phyloP scores from a whole-genome alignment of 1,284 basidiomycete species.

The Flammula alnicola region DNA sequence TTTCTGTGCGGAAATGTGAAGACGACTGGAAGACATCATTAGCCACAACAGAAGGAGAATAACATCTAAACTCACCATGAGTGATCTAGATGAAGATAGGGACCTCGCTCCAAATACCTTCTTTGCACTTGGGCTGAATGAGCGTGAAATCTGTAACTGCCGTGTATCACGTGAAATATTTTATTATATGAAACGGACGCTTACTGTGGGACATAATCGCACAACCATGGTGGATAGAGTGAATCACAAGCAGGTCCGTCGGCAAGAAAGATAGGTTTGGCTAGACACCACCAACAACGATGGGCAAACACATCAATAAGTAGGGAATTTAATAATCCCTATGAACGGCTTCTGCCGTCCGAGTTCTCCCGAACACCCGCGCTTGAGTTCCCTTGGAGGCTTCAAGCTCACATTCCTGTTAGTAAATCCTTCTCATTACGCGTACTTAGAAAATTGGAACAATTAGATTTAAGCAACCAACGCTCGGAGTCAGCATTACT shows the following conservation, averaged over 20 bases:
- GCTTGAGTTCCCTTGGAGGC: not conserved
- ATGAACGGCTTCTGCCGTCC: constrained; percentile 36
- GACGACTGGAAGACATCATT: constrained; percentile 17
- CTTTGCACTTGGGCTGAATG: constrained; percentile 10
- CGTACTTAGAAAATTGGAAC: not conserved
- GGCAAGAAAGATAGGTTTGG: constrained; percentile 3
- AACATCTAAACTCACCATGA: constrained; percentile 18
- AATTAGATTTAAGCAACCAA: not conserved
- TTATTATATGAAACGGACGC: constrained; percentile 1
- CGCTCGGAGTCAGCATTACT: too few species aligned
- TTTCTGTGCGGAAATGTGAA: constrained; percentile 69
- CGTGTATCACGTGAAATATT: constrained; percentile 23
- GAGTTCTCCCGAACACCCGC: constrained; percentile 30
- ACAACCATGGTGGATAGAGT: constrained; percentile 20
- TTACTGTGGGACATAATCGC: constrained; percentile 22
- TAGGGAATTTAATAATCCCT: constrained; percentile 3
- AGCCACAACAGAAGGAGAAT: not conserved
- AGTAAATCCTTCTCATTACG: too few species aligned
- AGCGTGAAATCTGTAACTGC: constrained; percentile 17
- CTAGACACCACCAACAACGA: constrained; percentile 6
- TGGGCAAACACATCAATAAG: too few species aligned
- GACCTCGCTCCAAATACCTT: constrained; percentile 18
- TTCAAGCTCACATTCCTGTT: too few species aligned
- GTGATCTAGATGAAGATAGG: constrained; percentile 23
- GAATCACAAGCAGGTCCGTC: not conserved